Evolutionary conservation across 2,329 filamentous ascomycete genomes (phyloP).

Genomic region (Lecanicillium sp.): DNA sequence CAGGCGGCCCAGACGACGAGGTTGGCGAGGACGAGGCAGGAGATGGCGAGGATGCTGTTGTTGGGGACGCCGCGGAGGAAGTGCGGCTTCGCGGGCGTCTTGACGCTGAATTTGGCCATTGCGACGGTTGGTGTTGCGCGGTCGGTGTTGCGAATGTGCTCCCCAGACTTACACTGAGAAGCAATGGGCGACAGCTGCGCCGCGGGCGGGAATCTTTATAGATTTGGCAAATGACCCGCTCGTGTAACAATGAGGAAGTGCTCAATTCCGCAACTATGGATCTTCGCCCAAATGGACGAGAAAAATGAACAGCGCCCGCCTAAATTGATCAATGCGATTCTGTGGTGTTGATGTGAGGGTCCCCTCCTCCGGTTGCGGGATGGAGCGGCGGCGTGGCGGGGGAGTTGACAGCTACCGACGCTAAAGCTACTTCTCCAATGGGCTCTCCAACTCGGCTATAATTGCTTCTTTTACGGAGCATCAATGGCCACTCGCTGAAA

Average conservation of each 20-base stretch:
- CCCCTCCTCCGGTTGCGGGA: too few relatives aligned
- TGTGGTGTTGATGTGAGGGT: too few relatives aligned
- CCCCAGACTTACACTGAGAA: not conserved
- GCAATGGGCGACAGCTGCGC: not conserved
- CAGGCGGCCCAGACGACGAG: constrained; percentile 47
- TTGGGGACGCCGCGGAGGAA: constrained; percentile 27
- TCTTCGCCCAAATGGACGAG: not conserved
- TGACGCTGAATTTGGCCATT: constrained; percentile 4
- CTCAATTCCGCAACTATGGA: not conserved
- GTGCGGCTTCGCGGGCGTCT: constrained; percentile 22
- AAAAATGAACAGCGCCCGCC: not conserved
- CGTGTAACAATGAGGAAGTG: not conserved
- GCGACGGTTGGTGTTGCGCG: not conserved
- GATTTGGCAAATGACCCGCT: too few relatives aligned
- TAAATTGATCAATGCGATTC: not conserved
- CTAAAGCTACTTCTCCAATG: too few relatives aligned
- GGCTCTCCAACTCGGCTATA: too few relatives aligned
- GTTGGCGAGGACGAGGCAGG: constrained; percentile 45
- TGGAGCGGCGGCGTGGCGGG: too few relatives aligned
- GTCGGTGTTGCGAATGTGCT: not conserved
- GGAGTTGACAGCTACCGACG: too few relatives aligned
- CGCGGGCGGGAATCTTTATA: not conserved
- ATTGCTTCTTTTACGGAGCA: too few relatives aligned
- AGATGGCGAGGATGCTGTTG: constrained; percentile 43
- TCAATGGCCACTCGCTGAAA: too few relatives aligned